Evolutionary conservation across 192 early-diverging fungal species (phyloP), one percentile per base, ranked within the genome.

Genomic region (Coemansia javaensis): DNA sequence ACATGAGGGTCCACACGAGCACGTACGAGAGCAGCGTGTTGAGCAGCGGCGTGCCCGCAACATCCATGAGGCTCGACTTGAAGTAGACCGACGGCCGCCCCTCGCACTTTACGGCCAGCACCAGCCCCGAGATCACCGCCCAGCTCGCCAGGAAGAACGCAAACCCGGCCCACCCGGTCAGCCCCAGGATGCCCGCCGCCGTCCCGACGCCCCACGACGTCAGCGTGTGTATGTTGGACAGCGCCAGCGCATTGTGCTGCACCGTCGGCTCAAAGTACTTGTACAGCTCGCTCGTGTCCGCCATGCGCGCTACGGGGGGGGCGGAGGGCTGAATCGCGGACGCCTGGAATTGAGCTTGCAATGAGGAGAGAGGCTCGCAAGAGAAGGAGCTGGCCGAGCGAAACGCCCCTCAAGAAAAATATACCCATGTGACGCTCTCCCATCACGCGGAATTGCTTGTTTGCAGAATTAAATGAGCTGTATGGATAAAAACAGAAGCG

Each of bases 101-200:
- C 47, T 78, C 51, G 49, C 81, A 77, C 44, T 86, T 89, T 44
- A 88, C 25, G 13, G 63, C 20, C 28, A 85, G 59, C 32, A 87
- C 46, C 12, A 89, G 48, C 5, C 63, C 57, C 10, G 84, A 84
- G 22, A 88, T 63, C 17, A 88, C 59, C 9, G 76, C 49, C 63
- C 88, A 90, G 33, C 72, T 80, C 20, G 79, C 43, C 17, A 79
- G 62, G 60, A 91, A 96, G 66, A 91, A 93, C 41, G 86, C 75
- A 57, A 93, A 93, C 34, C 93, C 93, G 33, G 75, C 77, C 54
- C 82, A 79, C 21, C 89, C 85, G 5, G 88, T 88, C 44, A 96
- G 77, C 1, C 90, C 90, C 27, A 93, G 80, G 55, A 92, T 89
- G 27, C 93, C 93, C 17, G 91, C 93, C 15, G 90, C 87, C 13